Conservation (phyloP, 495 filamentous ascomycete genomes). For the Tuber calosporum region DNA sequence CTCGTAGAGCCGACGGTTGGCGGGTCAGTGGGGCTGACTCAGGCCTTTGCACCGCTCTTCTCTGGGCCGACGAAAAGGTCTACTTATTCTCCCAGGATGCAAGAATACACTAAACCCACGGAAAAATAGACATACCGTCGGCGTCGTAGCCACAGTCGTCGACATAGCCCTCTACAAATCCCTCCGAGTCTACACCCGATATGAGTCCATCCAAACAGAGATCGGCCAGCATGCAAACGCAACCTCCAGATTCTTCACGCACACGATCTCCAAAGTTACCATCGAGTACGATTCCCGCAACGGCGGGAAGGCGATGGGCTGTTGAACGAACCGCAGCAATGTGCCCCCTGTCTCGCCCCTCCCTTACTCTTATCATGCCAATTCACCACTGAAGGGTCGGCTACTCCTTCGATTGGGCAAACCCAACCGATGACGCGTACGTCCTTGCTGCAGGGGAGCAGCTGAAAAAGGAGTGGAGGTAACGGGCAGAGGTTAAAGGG, state of each 20-base stretch:
- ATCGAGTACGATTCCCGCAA: constrained; percentile 17
- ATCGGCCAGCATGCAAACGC: constrained; percentile 26
- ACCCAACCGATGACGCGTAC: constrained; percentile 10
- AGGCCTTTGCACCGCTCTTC: neutral
- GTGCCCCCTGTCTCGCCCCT: no score
- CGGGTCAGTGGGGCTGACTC: neutral
- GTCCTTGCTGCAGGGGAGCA: neutral
- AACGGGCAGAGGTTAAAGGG: neutral
- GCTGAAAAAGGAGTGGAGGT: neutral
- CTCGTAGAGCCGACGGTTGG: neutral
- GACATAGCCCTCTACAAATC: neutral
- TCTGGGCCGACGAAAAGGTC: neutral
- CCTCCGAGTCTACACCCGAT: neutral
- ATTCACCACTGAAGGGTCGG: neutral
- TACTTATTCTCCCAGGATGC: neutral
- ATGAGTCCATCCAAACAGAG: neutral
- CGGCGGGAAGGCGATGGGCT: constrained; percentile 7
- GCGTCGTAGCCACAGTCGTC: neutral
- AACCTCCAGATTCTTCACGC: constrained; percentile 36
- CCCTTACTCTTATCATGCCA: neutral
- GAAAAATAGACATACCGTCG: neutral
- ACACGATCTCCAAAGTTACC: constrained; percentile 30
- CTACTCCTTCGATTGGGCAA: constrained; percentile 6
- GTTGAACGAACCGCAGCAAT: constrained; percentile 1
- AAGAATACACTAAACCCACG: neutral